Evolutionary conservation across 2,329 filamentous ascomycete genomes (phyloP).

Genomic region (Microsporum canis): DNA sequence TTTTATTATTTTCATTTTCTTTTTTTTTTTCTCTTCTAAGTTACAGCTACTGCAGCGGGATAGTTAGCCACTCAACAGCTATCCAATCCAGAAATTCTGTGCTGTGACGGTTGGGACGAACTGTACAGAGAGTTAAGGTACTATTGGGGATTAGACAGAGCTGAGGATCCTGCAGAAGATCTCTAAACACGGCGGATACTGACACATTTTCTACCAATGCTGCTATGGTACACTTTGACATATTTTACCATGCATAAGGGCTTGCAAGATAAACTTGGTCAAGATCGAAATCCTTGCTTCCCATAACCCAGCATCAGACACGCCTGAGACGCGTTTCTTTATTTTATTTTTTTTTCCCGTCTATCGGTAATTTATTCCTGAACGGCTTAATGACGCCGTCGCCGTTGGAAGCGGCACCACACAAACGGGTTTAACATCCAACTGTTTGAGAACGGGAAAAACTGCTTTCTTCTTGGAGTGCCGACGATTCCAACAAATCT

Average conservation of each 20-base stretch:
- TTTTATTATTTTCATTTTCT: too few relatives aligned
- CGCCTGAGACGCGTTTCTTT: not conserved
- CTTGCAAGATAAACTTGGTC: conserved; percentile 1
- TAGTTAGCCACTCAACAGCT: not conserved
- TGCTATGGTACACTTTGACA: not conserved
- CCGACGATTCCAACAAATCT: not conserved
- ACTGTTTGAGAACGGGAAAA: not conserved
- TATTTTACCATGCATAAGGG: not conserved
- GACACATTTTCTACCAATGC: not conserved
- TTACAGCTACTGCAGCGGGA: not conserved
- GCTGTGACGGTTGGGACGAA: not conserved
- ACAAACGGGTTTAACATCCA: not conserved
- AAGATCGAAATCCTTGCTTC: conserved; percentile 3
- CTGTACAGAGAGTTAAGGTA: not conserved
- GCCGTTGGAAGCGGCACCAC: not conserved
- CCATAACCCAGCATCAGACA: not conserved
- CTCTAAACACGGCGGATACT: not conserved
- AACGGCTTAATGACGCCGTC: not conserved
- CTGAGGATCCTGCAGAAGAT: not conserved
- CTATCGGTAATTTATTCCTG: not conserved
- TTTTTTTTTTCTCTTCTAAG: not conserved
- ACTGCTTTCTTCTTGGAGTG: not conserved
- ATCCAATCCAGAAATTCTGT: not conserved
- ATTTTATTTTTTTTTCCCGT: not conserved
- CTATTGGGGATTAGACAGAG: not conserved